A percentile compares a stretch with the other conserved stretches of the same genome.
These are phyloP conservation scores for Zymoseptoria tritici DNA, from an alignment of 2,329 filamentous ascomycete species.

Conservation along the genomic window DNA sequence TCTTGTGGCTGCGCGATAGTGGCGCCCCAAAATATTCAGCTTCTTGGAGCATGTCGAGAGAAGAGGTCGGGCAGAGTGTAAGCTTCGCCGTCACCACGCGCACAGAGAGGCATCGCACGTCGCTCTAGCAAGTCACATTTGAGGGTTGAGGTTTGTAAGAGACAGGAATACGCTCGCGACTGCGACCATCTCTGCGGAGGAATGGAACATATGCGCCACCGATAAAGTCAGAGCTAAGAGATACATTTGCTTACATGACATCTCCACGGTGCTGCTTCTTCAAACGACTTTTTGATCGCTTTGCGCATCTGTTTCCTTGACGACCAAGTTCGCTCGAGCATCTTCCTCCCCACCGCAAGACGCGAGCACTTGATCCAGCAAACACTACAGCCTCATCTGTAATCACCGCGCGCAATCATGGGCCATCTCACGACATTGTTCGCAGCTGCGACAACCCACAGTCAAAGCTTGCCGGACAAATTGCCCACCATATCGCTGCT, in stretches of 20 bases:
- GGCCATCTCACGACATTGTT: conserved; percentile 25
- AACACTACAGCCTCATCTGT: background rate
- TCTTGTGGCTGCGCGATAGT: too few species aligned
- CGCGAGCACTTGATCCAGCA: background rate
- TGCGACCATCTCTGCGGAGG: background rate
- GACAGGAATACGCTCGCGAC: background rate
- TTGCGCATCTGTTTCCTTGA: background rate
- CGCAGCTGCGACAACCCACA: conserved; percentile 20
- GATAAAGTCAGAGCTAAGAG: background rate
- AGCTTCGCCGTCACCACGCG: background rate
- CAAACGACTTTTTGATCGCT: background rate
- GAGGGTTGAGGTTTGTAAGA: background rate
- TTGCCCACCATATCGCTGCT: conserved; percentile 25
- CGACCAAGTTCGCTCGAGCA: background rate
- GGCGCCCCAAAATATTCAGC: background rate
- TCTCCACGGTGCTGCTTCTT: background rate
- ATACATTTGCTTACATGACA: background rate
- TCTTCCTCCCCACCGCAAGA: background rate
- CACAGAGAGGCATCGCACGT: background rate
- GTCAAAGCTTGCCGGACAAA: conserved; percentile 22
- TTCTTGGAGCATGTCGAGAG: background rate
- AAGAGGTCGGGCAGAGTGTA: background rate
- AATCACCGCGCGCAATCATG: conserved; percentile 11
- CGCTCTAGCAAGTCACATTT: background rate
- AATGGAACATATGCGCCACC: background rate